Base-by-base conservation (phyloP, 164 flowering plant genomes). In the Annona squamosa region DNA sequence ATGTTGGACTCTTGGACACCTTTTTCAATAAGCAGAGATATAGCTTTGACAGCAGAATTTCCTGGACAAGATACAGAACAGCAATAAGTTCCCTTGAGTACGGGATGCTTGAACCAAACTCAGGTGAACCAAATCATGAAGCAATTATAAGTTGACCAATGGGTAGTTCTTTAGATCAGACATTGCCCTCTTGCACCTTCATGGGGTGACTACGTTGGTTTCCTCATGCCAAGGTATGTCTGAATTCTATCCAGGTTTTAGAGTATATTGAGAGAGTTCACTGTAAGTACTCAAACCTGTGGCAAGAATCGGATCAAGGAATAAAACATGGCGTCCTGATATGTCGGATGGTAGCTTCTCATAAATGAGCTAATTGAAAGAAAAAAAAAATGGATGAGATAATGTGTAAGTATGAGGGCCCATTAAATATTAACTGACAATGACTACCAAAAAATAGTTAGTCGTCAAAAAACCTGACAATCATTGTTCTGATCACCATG, bases 231-330 rank as follows among this genome's bases (percentile, higher is more conserved):
- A 52, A 52, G 59, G 59, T 52, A 2, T 52, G 59, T 52, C 13
- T 52, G 59, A 48, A 7, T 52, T 10, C 59, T 52, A 52, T 52
- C 59, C 9, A 42, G 46, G 12, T 37, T 42, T 66, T 43, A 10
- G n/a, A 42, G 46, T 42, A 66, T 42, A 10, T 37, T 66, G 43
- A 12, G 46, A 37, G 42, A 12, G 16, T 66, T 7, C 26, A 63
- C 1, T 4, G n/a, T 42, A 46, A 66, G 45, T 9, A 4, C 41
- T 17, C 75, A 73, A 72, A 91, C 97, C 97, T 87, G 97, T 84
- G 72, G 91, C 93, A 46, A 92, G 90, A 78, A 90, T 87, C 1
- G 94, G 97, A 76, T 92, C 95, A 16, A 90, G 88, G 81, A 90
- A 76, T 73, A 92, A 72, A 12, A 92, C 90, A 72, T 87, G 93